phyloP scores from a whole-genome alignment of 2,329 filamentous ascomycete genomes.

The Coniochaeta sp. region DNA sequence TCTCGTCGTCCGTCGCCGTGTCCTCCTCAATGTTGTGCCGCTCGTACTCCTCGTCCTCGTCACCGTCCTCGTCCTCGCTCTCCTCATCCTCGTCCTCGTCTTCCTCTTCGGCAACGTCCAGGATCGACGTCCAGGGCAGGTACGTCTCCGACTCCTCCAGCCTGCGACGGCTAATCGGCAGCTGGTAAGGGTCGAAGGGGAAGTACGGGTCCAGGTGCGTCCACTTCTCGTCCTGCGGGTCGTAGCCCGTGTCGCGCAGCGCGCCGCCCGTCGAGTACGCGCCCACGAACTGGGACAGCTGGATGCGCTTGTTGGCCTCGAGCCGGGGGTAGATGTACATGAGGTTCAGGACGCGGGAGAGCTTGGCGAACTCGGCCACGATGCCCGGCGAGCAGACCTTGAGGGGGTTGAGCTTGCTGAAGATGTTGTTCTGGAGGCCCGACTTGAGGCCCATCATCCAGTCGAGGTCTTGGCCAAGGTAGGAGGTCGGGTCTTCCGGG shows the following conservation, averaged over 20 bases:
- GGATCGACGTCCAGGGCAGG: constrained; percentile 69
- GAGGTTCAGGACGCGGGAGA: constrained; percentile 78
- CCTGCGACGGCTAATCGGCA: constrained; percentile 84
- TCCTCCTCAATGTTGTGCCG: constrained; percentile 15
- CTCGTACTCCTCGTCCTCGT: constrained; percentile 29
- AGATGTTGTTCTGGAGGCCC: constrained; percentile 68
- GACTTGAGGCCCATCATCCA: constrained; percentile 74
- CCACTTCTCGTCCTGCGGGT: constrained; percentile 63
- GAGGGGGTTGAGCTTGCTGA: constrained; percentile 85
- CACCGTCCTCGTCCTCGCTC: constrained; percentile 29
- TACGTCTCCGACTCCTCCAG: constrained; percentile 68
- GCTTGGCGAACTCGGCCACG: constrained; percentile 83
- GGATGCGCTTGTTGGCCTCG: constrained; percentile 86
- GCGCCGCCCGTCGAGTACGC: constrained; percentile 49
- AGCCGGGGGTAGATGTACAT: constrained; percentile 85
- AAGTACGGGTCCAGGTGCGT: constrained; percentile 92
- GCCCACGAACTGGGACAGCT: constrained; percentile 60
- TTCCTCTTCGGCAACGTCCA: constrained; percentile 55
- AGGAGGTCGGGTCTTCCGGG: constrained; percentile 53
- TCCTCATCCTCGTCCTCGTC: constrained; percentile 37
- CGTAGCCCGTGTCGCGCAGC: constrained; percentile 44
- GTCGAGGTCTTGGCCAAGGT: constrained; percentile 62
- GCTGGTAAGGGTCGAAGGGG: constrained; percentile 92
- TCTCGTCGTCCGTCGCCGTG: constrained; percentile 20
- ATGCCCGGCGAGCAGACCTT: constrained; percentile 91